Evolutionary conservation across 2,329 filamentous ascomycete genomes (phyloP).

Genomic region (Epichloe glyceriae): DNA sequence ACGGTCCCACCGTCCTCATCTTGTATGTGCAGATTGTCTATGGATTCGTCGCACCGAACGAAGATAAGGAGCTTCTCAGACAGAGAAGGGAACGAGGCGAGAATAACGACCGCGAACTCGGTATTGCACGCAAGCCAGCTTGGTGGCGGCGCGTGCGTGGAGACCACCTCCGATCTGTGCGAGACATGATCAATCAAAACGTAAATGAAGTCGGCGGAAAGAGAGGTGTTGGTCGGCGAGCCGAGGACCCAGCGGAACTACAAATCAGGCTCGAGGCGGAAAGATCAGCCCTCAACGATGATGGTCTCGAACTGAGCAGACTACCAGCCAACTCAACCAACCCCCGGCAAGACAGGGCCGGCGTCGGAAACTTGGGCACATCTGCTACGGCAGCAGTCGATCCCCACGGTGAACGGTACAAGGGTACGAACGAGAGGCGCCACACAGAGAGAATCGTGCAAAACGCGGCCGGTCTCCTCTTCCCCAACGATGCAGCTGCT

Average conservation of each 20-base stretch:
- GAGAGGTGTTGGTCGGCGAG: conserved; percentile 27
- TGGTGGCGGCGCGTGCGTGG: conserved; percentile 51
- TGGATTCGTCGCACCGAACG: conserved; percentile 53
- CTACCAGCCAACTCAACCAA: conserved; percentile 14
- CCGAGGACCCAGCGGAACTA: conserved; percentile 27
- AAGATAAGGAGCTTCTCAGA: conserved; percentile 54
- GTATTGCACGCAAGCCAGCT: conserved; percentile 45
- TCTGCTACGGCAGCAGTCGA: not conserved
- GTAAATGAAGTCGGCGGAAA: conserved; percentile 41
- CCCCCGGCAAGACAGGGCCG: conserved; percentile 19
- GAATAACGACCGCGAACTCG: conserved; percentile 45
- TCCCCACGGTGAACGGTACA: conserved; percentile 16
- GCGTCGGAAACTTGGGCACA: conserved; percentile 7
- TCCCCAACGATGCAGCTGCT: conserved; percentile 26
- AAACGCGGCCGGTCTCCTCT: conserved; percentile 32
- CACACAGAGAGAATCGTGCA: conserved; percentile 31
- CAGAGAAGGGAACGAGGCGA: conserved; percentile 47
- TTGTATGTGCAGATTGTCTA: conserved; percentile 38
- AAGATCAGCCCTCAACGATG: conserved; percentile 15
- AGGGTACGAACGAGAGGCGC: conserved; percentile 30
- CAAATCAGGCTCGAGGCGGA: conserved; percentile 20
- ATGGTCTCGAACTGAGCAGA: conserved; percentile 27
- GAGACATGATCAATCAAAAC: conserved; percentile 40
- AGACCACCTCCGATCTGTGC: conserved; percentile 30
- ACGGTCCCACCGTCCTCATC: conserved; percentile 44